phyloP scores from a whole-genome alignment of 352 stramenopile genomes.

The Globisporangium ultimum region DNA sequence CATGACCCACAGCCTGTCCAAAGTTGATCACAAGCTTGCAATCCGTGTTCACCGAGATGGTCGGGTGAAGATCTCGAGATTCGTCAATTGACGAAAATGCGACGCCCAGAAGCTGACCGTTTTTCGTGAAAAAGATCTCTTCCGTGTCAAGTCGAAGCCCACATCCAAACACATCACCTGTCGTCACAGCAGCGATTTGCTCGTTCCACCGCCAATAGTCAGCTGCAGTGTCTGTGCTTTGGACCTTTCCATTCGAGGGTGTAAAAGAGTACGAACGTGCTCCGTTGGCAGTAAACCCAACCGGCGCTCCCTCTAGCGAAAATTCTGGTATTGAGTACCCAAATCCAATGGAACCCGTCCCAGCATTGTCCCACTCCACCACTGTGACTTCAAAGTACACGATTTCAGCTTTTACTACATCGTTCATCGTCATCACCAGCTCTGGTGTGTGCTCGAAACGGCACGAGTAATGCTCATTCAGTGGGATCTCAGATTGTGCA shows the following conservation, averaged over 20 bases:
- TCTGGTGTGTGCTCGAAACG: slow-evolving; percentile 79
- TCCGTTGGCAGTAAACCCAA: slow-evolving; percentile 40
- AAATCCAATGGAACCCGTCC: slow-evolving; percentile 36
- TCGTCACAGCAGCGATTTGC: slow-evolving; percentile 27
- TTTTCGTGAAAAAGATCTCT: slow-evolving; percentile 87
- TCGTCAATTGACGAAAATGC: slow-evolving; percentile 72
- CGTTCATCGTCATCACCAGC: slow-evolving; percentile 66
- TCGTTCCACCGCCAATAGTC: slow-evolving; percentile 81
- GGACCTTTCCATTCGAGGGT: slow-evolving; percentile 62
- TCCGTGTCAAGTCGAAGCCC: slow-evolving; percentile 75
- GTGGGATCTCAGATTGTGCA: slow-evolving; percentile 6
- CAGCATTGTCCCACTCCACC: slow-evolving; percentile 43
- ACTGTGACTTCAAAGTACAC: slow-evolving; percentile 83
- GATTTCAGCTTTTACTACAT: slow-evolving; percentile 69
- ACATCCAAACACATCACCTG: slow-evolving; percentile 76
- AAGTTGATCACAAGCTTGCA: slow-evolving; percentile 81
- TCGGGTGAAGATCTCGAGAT: slow-evolving; percentile 54
- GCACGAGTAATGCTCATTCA: slow-evolving; percentile 55
- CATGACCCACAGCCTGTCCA: slow-evolving; percentile 32
- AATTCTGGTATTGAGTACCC: slow-evolving; percentile 70
- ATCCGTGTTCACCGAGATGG: slow-evolving; percentile 69
- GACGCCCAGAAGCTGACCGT: slow-evolving; percentile 70
- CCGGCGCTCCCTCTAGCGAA: slow-evolving; percentile 56
- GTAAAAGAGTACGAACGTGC: slow-evolving; percentile 67
- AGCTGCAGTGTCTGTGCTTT: slow-evolving; percentile 43